Conservation (phyloP, 805 yeast genomes). For the Spathaspora sp. region DNA sequence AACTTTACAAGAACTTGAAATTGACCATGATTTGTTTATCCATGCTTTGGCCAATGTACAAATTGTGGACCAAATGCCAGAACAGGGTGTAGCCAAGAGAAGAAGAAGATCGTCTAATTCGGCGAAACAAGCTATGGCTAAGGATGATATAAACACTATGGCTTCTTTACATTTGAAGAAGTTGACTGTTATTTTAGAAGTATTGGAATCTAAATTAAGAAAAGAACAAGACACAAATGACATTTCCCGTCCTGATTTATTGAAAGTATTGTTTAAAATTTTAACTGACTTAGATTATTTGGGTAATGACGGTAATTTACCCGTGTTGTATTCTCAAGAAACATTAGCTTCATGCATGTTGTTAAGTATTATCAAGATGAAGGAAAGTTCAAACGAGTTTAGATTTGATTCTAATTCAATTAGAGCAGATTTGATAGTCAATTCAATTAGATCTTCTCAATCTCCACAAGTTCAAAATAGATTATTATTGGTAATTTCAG, state of each 20-base stretch:
- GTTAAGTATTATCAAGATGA: slow-evolving; percentile 57
- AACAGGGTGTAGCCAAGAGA: slow-evolving; percentile 62
- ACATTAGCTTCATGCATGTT: slow-evolving; percentile 84
- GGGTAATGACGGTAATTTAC: slow-evolving; percentile 87
- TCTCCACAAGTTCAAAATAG: slow-evolving; percentile 96
- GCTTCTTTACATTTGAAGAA: slow-evolving; percentile 79
- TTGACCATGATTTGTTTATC: slow-evolving; percentile 56
- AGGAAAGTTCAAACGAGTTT: slow-evolving; percentile 20
- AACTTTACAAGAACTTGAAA: slow-evolving; percentile 49
- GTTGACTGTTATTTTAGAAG: slow-evolving; percentile 74
- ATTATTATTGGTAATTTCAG: slow-evolving; percentile 77
- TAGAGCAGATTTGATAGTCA: slow-evolving; percentile 87
- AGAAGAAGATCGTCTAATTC: slow-evolving; percentile 78
- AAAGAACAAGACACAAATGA: slow-evolving; percentile 10
- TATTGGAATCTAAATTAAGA: slow-evolving; percentile 54
- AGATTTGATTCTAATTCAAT: slow-evolving; percentile 59
- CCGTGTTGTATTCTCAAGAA: slow-evolving; percentile 89
- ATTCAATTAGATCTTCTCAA: slow-evolving; percentile 81
- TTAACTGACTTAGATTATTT: slow-evolving; percentile 76
- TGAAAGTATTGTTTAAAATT: slow-evolving; percentile 54
- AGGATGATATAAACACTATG: slow-evolving; percentile 62
- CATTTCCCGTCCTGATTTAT: slow-evolving; percentile 41
- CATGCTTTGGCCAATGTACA: slow-evolving; percentile 57
- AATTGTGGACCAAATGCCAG: slow-evolving; percentile 46
- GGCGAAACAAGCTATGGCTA: slow-evolving; percentile 70